Evolutionary conservation across 331 rosid species (phyloP).

Genomic region (Malus hybrid): DNA sequence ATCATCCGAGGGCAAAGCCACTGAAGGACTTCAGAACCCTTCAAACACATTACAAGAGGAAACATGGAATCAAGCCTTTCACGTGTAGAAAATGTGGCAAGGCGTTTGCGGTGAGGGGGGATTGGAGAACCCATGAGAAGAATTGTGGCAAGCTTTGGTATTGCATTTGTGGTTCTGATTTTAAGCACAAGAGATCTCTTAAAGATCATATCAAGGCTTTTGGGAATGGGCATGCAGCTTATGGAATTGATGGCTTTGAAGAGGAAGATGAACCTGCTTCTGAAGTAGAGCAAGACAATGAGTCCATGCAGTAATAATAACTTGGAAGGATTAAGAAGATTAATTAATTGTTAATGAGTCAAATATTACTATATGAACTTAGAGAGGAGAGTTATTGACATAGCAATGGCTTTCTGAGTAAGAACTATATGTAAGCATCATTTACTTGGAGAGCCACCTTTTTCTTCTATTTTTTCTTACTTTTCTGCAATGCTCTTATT

Average conservation of each 20-base stretch:
- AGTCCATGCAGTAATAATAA: constrained; percentile 26
- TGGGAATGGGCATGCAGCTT: constrained; percentile 76
- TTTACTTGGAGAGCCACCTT: constrained; percentile 22
- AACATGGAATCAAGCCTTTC: constrained; percentile 87
- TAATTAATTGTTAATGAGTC: background rate
- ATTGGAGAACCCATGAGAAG: constrained; percentile 92
- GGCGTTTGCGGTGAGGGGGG: constrained; percentile 88
- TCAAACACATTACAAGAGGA: constrained; percentile 87
- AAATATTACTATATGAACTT: constrained; percentile 30
- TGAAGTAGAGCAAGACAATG: constrained; percentile 80
- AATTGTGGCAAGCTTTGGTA: constrained; percentile 93
- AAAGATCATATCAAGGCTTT: constrained; percentile 86
- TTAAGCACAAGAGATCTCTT: constrained; percentile 84
- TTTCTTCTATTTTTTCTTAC: background rate
- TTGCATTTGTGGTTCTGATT: constrained; percentile 85
- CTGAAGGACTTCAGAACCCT: constrained; percentile 82
- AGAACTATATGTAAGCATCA: constrained; percentile 25
- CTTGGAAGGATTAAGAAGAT: background rate
- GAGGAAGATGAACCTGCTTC: constrained; percentile 90
- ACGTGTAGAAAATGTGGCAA: constrained; percentile 85
- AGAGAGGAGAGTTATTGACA: constrained; percentile 5
- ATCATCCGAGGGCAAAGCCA: constrained; percentile 78
- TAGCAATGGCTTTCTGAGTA: constrained; percentile 25
- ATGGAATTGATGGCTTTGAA: constrained; percentile 58
- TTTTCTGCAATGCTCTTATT: background rate